phyloP scores from a whole-genome alignment of 2,329 filamentous ascomycete species.

The Fusarium falciforme region DNA sequence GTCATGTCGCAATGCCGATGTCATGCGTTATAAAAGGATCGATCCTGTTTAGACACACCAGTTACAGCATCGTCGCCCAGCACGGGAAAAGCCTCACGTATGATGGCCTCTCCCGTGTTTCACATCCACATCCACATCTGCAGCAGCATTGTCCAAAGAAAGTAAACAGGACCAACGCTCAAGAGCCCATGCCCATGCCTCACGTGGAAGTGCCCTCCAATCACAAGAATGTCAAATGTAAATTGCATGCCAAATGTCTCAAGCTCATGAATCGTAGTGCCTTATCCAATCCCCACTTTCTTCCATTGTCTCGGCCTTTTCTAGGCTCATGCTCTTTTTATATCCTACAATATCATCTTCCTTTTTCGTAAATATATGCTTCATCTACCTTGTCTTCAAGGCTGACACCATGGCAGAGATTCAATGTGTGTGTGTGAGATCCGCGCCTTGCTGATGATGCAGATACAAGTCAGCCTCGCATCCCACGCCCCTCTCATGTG shows the following conservation, averaged over 20 bases:
- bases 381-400: not conserved
- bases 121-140: not conserved
- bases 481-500: constrained; percentile 16
- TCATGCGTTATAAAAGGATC: constrained; percentile 12
- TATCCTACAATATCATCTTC: not conserved
- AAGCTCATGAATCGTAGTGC: constrained; percentile 26
- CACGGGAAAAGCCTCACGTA: not conserved
- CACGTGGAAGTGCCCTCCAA: not conserved
- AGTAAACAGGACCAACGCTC: not conserved
- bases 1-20: constrained; percentile 1
- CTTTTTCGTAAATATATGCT: not conserved
- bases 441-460: constrained; percentile 8
- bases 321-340: not conserved
- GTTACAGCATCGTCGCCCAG: not conserved
- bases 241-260: constrained; percentile 8
- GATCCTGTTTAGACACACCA: not conserved
- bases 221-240: not conserved
- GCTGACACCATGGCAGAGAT: constrained; percentile 2
- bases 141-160: not conserved
- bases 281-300: constrained; percentile 6
- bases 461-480: constrained; percentile 9
- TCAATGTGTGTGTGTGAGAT: constrained; percentile 12
- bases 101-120: not conserved
- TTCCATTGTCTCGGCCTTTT: constrained; percentile 2
- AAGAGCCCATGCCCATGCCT: not conserved